These are phyloP conservation scores for Penicillium sp. DNA, from an alignment of 2,329 filamentous ascomycete species.

Conservation along the genomic window DNA sequence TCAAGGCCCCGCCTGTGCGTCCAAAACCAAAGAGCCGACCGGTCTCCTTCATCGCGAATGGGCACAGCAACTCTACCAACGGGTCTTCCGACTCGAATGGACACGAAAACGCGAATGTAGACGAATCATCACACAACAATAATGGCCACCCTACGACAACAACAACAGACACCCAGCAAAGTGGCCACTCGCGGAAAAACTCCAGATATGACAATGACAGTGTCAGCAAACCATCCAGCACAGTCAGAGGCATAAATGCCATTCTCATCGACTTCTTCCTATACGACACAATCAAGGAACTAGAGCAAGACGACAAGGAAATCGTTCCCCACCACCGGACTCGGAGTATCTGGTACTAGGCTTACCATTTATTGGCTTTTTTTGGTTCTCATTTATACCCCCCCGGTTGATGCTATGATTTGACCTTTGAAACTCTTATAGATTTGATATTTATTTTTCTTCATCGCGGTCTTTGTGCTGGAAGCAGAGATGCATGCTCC, in stretches of 20 bases:
- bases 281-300: conserved; percentile 90
- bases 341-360: conserved; percentile 89
- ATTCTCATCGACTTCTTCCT: conserved; percentile 97
- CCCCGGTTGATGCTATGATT: neutral
- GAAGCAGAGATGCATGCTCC: conserved; percentile 16
- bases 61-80: neutral
- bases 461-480: conserved; percentile 14
- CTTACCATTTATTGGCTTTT: conserved; percentile 1
- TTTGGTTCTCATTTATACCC: conserved; percentile 10
- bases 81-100: neutral
- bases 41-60: neutral
- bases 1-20: conserved; percentile 41
- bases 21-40: conserved; percentile 10
- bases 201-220: conserved; percentile 22
- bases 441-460: conserved; percentile 12
- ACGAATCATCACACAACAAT: conserved; percentile 1
- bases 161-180: conserved; percentile 20
- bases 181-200: conserved; percentile 24
- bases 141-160: conserved; percentile 12
- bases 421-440: conserved; percentile 15
- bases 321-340: conserved; percentile 83
- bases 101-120: neutral
- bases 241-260: conserved; percentile 67
- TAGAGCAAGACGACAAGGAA: conserved; percentile 65
- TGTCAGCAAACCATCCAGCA: conserved; percentile 10